Base-by-base conservation (phyloP, 768 basidiomycete species). In the Grammothele lineata region DNA sequence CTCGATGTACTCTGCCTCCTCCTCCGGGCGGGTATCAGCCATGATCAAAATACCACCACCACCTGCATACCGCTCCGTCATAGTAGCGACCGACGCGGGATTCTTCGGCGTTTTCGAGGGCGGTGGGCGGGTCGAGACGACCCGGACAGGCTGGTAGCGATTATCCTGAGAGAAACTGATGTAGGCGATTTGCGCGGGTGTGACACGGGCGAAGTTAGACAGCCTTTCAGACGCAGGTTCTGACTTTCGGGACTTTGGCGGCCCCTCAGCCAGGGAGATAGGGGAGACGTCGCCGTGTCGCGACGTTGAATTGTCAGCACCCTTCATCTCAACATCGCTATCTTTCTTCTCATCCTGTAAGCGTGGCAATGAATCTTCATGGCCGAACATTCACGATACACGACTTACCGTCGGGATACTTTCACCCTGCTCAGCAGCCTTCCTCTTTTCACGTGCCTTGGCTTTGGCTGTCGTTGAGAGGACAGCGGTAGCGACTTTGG, bases 381-480 rank as follows among this genome's bases (percentile, higher is more conserved):
- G 15, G 7, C 35, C 18, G 10, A 15, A 43, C 15, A 34, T 30
- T 23, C 2, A 43, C 18, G 2, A 17, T 19, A 19, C 26, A 5
- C 26, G 12, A 67, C 83, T 68, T 57, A 93, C 92, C 40, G 81
- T 76, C 18, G 95, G 90, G 83, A 93, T 92, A 1, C 74, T 72
- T 37, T 88, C 87, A 10, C 53, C 81, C 40, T 92, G 92, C 3
- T 80, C 83, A 34, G 80, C 87, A 36, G 87, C 90, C 67, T 96
- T 92, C 58, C 81, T 87, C 76, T 89, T 94, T 62, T 93, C 92
- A 54, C 96, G 78, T 1, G 93, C 93, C 64, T 91, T 92, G n/a
- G 89, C 92, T 65, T 92, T 95, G 0, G 93, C 95, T 1, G 96
- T 99, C 0, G 96, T 98, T 7, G 92, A 96, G 33, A 99, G 76